Conservation (phyloP, 257 asterid species). For the Solanum chiquidenum region DNA sequence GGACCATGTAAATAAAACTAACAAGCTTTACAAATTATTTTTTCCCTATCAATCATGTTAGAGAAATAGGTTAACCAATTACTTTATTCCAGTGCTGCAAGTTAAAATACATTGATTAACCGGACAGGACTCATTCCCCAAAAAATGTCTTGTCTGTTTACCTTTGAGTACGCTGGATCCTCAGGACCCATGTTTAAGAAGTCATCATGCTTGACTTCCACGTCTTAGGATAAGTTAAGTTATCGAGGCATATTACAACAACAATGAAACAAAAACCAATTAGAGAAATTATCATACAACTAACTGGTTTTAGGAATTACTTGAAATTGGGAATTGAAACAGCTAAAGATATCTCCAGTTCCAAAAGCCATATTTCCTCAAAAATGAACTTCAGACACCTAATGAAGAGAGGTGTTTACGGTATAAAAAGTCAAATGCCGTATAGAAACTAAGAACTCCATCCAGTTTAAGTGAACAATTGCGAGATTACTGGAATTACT, state of each 20-base stretch:
- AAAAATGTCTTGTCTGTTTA: constrained; percentile 1
- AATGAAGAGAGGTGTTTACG: not conserved
- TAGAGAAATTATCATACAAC: not conserved
- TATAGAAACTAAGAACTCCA: not conserved
- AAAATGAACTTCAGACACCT: not conserved
- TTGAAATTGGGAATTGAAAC: not conserved
- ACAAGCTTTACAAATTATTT: not conserved
- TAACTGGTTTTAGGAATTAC: not conserved
- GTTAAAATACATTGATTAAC: not conserved
- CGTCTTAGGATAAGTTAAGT: constrained; percentile 66
- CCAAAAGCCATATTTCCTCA: not conserved
- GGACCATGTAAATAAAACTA: not conserved
- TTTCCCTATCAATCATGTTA: not conserved
- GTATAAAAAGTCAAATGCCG: not conserved
- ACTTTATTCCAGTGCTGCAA: not conserved
- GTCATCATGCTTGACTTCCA: constrained; percentile 60
- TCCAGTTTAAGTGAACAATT: not conserved
- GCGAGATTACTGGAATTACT: not conserved
- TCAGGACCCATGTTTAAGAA: constrained; percentile 65
- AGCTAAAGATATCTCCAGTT: not conserved
- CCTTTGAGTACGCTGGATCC: constrained; percentile 64
- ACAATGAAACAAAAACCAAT: not conserved
- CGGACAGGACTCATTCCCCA: not conserved
- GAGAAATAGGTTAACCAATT: not conserved
- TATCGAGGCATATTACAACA: not conserved